Percentiles rank a stretch among this genome's conserved stretches.
These are phyloP conservation scores for Aureobasidium sp. DNA, from an alignment of 2,329 filamentous ascomycete species.

Conservation along the genomic window DNA sequence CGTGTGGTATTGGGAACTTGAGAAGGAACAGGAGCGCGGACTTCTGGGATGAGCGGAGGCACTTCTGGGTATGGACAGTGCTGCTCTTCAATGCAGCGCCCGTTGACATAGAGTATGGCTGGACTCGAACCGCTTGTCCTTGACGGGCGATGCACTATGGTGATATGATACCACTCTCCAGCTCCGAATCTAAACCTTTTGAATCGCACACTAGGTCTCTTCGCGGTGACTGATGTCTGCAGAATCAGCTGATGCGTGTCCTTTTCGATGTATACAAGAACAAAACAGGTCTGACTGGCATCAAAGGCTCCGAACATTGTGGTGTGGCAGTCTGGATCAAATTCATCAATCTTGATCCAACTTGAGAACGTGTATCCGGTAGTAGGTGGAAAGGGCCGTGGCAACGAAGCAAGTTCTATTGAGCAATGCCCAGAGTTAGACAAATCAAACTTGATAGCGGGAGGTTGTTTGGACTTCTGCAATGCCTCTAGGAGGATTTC, in stretches of 20 bases:
- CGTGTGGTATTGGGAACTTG: conserved; percentile 11
- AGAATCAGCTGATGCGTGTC: conserved; percentile 91
- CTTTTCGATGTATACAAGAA: conserved; percentile 87
- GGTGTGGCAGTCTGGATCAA: conserved; percentile 77
- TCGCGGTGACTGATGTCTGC: conserved; percentile 84
- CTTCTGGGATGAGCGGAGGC: conserved; percentile 44
- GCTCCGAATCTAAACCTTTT: conserved; percentile 70
- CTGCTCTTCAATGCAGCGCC: conserved; percentile 86
- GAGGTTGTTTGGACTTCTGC: conserved; percentile 63
- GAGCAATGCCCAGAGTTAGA: conserved; percentile 82
- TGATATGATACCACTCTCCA: conserved; percentile 86
- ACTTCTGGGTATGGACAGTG: conserved; percentile 79
- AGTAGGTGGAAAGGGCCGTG: conserved; percentile 74
- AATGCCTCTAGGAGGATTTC: conserved; percentile 69
- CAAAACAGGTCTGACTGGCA: conserved; percentile 80
- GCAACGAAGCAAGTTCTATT: conserved; percentile 79
- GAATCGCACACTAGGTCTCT: conserved; percentile 85
- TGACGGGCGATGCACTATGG: conserved; percentile 71
- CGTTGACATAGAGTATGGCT: conserved; percentile 82
- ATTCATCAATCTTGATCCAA: conserved; percentile 83
- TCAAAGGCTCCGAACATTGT: conserved; percentile 96
- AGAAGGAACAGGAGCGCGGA: not conserved
- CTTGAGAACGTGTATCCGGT: conserved; percentile 79
- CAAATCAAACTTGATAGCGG: conserved; percentile 90
- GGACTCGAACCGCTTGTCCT: conserved; percentile 69